Percentiles rank a stretch among this genome's conserved stretches.
These are phyloP conservation scores for Auxenochlorella pyrenoidosa DNA, from an alignment of 139 green algal species.

Conservation along the genomic window DNA sequence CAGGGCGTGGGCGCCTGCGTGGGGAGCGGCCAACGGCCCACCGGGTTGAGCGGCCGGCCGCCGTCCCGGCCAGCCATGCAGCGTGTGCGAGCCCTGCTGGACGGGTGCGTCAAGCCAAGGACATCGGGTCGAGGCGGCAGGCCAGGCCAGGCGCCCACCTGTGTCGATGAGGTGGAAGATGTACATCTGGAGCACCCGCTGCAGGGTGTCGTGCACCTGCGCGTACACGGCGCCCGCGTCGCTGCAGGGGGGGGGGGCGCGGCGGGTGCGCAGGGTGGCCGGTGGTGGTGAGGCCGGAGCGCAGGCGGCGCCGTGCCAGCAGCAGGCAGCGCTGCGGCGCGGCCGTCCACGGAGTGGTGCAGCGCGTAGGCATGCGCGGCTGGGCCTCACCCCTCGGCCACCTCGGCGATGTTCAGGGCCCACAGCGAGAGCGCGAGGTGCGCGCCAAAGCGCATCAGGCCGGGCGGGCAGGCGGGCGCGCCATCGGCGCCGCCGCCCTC, in stretches of 20 bases:
- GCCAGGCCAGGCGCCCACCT: not conserved
- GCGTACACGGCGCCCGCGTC: constrained; percentile 24
- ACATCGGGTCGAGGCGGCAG: too few species aligned
- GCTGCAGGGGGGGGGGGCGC: not conserved
- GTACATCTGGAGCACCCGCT: constrained; percentile 50
- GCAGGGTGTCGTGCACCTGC: constrained; percentile 45
- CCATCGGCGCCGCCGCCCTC: constrained; percentile 8
- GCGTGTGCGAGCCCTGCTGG: too few species aligned
- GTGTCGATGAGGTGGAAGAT: constrained; percentile 54
- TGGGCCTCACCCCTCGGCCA: constrained; percentile 19
- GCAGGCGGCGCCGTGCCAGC: not conserved
- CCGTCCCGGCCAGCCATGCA: too few species aligned
- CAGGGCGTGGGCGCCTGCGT: constrained; percentile 31
- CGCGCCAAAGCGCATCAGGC: constrained; percentile 64
- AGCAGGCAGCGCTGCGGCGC: not conserved
- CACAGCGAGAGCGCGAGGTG: constrained; percentile 71
- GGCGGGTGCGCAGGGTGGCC: not conserved
- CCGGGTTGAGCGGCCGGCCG: not conserved
- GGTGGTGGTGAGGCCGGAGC: not conserved
- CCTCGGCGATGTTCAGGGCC: constrained; percentile 56
- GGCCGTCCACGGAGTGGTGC: not conserved
- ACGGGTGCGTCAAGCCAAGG: too few species aligned
- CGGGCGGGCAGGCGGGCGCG: constrained; percentile 30
- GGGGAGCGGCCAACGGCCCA: not conserved
- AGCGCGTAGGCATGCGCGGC: not conserved